These are phyloP conservation scores for Diaporthe sp. DNA, from an alignment of 2,329 filamentous ascomycete genomes.

Conservation along the genomic window DNA sequence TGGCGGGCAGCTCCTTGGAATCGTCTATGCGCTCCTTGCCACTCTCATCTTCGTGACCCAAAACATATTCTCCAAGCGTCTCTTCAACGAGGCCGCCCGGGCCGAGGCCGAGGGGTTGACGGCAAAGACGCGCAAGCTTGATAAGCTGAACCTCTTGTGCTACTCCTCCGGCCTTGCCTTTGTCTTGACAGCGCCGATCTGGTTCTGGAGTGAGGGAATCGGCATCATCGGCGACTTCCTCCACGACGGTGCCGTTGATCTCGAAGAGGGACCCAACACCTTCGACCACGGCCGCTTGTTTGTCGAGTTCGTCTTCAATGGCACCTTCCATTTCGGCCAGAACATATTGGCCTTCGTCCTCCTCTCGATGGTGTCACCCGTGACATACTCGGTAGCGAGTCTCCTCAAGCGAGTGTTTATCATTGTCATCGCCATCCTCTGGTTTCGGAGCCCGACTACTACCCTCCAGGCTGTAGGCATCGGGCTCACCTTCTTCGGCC, in stretches of 20 bases:
- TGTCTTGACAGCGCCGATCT: conserved; percentile 86
- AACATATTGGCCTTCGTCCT: conserved; percentile 95
- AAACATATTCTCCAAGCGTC: conserved; percentile 97
- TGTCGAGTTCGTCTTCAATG: conserved; percentile 96
- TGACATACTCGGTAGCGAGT: conserved; percentile 96
- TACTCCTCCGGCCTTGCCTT: conserved; percentile 98
- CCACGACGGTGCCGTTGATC: conserved; percentile 79
- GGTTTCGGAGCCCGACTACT: conserved; percentile 94
- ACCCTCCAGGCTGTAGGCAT: conserved; percentile 86
- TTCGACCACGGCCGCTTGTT: conserved; percentile 79
- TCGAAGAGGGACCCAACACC: conserved; percentile 69
- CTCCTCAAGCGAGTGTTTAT: conserved; percentile 98
- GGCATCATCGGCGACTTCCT: conserved; percentile 81
- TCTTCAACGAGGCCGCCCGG: conserved; percentile 93
- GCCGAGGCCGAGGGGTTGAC: conserved; percentile 80
- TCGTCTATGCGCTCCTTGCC: conserved; percentile 88
- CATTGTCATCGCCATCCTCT: conserved; percentile 92
- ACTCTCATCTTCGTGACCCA: conserved; percentile 96
- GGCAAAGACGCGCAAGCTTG: conserved; percentile 79
- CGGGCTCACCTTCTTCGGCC: conserved; percentile 85
- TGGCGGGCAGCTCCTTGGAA: conserved; percentile 88
- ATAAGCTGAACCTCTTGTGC: conserved; percentile 96
- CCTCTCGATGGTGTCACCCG: conserved; percentile 91
- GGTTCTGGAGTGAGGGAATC: conserved; percentile 92
- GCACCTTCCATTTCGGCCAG: conserved; percentile 94